phyloP scores from a whole-genome alignment of 2,329 filamentous ascomycete genomes.

The Fusarium clavum region DNA sequence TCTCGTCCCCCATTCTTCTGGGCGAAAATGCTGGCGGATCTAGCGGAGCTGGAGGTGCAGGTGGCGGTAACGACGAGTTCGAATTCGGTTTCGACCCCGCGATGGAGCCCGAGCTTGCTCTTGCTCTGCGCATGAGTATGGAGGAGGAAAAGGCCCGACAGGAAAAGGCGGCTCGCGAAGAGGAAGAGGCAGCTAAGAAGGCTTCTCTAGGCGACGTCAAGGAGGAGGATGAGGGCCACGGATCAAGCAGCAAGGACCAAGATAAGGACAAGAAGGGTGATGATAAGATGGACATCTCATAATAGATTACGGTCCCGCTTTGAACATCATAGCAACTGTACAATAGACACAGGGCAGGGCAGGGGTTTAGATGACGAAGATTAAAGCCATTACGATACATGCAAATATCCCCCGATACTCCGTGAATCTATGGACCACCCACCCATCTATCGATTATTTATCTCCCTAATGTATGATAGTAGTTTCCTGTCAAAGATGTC shows the following conservation, averaged over 20 bases:
- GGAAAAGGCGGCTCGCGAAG: slow-evolving; percentile 84
- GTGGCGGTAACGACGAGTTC: slow-evolving; percentile 72
- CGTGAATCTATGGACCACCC: slow-evolving; percentile 20
- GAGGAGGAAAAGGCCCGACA: slow-evolving; percentile 97
- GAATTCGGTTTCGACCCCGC: slow-evolving; percentile 89
- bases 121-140: slow-evolving; percentile 96
- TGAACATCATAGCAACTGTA: slow-evolving; percentile 52
- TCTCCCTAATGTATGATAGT: slow-evolving; percentile 80
- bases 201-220: slow-evolving; percentile 83
- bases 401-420: slow-evolving; percentile 22
- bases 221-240: slow-evolving; percentile 74
- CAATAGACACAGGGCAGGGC: slow-evolving; percentile 46
- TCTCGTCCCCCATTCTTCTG: slow-evolving; percentile 88
- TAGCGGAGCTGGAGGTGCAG: slow-evolving; percentile 67
- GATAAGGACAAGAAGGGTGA: slow-evolving; percentile 77
- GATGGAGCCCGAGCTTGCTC: slow-evolving; percentile 90
- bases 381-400: slow-evolving; percentile 44
- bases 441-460: slow-evolving; percentile 66
- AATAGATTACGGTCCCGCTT: slow-evolving; percentile 50
- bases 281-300: slow-evolving; percentile 88
- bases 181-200: slow-evolving; percentile 79
- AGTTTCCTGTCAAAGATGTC: slow-evolving; percentile 94
- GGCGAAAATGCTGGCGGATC: slow-evolving; percentile 76
- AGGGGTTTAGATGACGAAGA: slow-evolving; percentile 44
- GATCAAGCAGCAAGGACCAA: slow-evolving; percentile 75